These are phyloP conservation scores for Claviceps lovelessii DNA, from an alignment of 2,329 filamentous ascomycete genomes.

Conservation along the genomic window DNA sequence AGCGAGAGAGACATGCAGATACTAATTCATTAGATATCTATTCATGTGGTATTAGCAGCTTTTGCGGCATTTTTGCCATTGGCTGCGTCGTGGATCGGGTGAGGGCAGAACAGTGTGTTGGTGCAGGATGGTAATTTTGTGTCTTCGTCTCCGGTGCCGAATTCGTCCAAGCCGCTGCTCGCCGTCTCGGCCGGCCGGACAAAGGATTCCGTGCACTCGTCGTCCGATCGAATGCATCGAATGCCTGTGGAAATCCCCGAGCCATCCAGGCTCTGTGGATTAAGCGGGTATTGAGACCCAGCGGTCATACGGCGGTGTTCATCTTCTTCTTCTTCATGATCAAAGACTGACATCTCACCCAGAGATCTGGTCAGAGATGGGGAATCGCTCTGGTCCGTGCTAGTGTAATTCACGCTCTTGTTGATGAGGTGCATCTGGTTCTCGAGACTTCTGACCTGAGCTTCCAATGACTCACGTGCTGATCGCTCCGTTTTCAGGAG, in stretches of 20 bases:
- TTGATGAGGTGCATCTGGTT: slow-evolving; percentile 34
- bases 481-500: slow-evolving; percentile 43
- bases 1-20: not conserved
- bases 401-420: slow-evolving; percentile 17
- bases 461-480: slow-evolving; percentile 40
- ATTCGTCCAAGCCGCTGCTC: slow-evolving; percentile 24
- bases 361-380: slow-evolving; percentile 23
- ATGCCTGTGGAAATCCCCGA: slow-evolving; percentile 22
- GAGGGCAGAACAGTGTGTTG: slow-evolving; percentile 49
- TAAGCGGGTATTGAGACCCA: not conserved
- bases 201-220: slow-evolving; percentile 33
- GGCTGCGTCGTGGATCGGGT: slow-evolving; percentile 33
- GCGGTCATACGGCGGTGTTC: not conserved
- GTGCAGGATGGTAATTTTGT: slow-evolving; percentile 37
- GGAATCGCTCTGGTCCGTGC: slow-evolving; percentile 13
- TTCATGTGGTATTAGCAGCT: slow-evolving; percentile 13
- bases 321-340: slow-evolving; percentile 27
- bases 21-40: not conserved
- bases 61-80: slow-evolving; percentile 11
- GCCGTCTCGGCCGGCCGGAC: slow-evolving; percentile 36
- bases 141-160: slow-evolving; percentile 26
- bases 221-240: slow-evolving; percentile 20
- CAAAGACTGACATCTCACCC: slow-evolving; percentile 26
- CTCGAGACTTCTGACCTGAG: slow-evolving; percentile 38
- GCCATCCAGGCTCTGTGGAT: slow-evolving; percentile 15